phyloP scores from a whole-genome alignment of 208 protist genomes.

The Trypanosomatidae sp. region DNA sequence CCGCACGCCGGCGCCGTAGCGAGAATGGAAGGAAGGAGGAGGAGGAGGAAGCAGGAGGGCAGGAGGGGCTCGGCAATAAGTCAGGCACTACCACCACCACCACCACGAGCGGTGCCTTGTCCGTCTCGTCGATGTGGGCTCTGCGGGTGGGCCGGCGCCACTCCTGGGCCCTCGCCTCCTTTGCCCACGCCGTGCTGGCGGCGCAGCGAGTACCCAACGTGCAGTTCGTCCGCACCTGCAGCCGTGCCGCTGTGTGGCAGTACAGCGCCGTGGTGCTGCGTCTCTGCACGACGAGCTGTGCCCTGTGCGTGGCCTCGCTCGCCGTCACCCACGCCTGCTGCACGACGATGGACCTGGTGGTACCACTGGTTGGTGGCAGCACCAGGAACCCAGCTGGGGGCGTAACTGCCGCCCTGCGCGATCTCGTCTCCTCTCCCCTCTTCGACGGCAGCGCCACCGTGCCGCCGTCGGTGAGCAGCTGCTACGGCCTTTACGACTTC shows the following conservation, averaged over 20 bases:
- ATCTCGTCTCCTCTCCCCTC: constrained; percentile 3
- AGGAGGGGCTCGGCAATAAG: background rate
- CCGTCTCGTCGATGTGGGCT: constrained; percentile 2
- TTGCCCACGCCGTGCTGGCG: constrained; percentile 18
- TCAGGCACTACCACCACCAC: background rate
- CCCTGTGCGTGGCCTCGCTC: constrained; percentile 11
- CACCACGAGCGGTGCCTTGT: background rate
- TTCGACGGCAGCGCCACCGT: constrained; percentile 9
- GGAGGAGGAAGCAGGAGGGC: background rate
- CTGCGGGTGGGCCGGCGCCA: constrained; percentile 9
- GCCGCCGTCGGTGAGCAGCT: constrained; percentile 3
- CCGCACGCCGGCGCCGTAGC: too few relatives aligned
- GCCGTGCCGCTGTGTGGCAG: constrained; percentile 15
- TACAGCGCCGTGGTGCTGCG: constrained; percentile 23
- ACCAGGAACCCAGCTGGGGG: background rate
- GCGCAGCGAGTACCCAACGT: constrained; percentile 23
- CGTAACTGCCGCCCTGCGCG: background rate
- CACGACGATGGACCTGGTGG: constrained; percentile 3
- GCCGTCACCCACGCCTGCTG: constrained; percentile 11
- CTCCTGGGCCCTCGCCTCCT: constrained; percentile 15
- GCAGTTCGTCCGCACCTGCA: constrained; percentile 29
- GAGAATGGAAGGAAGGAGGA: too few relatives aligned
- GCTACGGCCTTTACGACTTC: constrained; percentile 33
- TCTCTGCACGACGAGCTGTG: constrained; percentile 7
- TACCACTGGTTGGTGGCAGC: background rate